phyloP scores from a whole-genome alignment of 805 yeast species.

The Schwanniomyces pseudopolymorphus region DNA sequence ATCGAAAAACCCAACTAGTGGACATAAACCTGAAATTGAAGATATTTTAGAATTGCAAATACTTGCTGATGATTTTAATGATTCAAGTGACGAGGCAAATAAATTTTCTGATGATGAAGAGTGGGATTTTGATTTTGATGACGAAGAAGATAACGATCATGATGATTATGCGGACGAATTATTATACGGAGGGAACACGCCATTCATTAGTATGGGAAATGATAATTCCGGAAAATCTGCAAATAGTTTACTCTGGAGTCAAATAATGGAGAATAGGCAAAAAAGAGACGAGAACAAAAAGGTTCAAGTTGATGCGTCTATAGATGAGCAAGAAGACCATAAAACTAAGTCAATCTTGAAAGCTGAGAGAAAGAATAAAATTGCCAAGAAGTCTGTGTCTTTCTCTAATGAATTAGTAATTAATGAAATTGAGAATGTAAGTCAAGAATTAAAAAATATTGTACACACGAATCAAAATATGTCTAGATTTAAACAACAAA shows the following conservation, averaged over 20 bases:
- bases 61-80: conserved; percentile 49
- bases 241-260: conserved; percentile 37
- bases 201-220: conserved; percentile 11
- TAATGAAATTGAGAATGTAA: conserved; percentile 59
- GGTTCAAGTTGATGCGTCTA: not conserved
- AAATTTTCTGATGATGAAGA: conserved; percentile 32
- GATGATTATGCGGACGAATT: conserved; percentile 33
- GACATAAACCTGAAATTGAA: conserved; percentile 28
- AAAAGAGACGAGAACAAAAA: conserved; percentile 2
- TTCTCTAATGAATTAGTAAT: conserved; percentile 55
- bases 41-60: conserved; percentile 55
- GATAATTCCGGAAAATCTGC: conserved; percentile 6
- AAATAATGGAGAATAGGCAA: conserved; percentile 30
- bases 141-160: conserved; percentile 30
- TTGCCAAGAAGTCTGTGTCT: conserved; percentile 48
- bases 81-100: conserved; percentile 21
- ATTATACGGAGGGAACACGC: conserved; percentile 18
- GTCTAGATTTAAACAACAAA: conserved; percentile 17
- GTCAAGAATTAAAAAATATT: conserved; percentile 42
- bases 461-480: conserved; percentile 17
- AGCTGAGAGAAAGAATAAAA: not conserved
- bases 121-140: conserved; percentile 34
- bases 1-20: conserved; percentile 5
- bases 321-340: not conserved
- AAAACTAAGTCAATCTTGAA: not conserved